Evolutionary conservation across 352 stramenopile genomes (phyloP), one percentile per base, ranked within the genome.

Genomic region (Globisporangium echinulatum): DNA sequence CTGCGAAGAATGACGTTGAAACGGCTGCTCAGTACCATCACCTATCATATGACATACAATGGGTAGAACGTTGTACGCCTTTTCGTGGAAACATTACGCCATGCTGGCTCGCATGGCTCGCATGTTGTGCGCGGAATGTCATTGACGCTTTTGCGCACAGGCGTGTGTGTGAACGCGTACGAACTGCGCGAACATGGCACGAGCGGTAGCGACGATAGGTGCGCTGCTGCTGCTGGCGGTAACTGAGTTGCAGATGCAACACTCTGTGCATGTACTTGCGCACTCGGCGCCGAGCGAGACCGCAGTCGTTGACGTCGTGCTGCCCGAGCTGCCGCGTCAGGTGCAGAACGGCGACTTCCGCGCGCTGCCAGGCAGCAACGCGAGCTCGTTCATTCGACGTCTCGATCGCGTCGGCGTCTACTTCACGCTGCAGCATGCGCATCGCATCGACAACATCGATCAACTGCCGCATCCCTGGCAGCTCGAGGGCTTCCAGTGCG

Each of bases 401-500:
- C 49, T 82, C 6, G 54, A 60, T 8, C 52, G 62, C n/a, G 48
- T 68, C 11, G 58, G 52, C 40, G 59, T 68, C n/a, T 73, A 71
- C 46, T 82, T 82, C 49, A 75, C 71, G n/a, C 56, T 85, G 11
- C 56, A 62, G 10, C 17, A 49, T 37, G 7, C 38, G 10, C 42
- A 7, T 15, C 10, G 7, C 5, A 47, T 14, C 11, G 10, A 47
- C 11, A 47, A 14, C 42, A n/a, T 4, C 3, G 1, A 47, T 17
- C 11, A 17, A 37, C 25, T 1, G 46, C 37, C 3, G 33, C 51
- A 17, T 19, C 17, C 17, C 17, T 86, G 76, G 76, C 40, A 61
- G n/a, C 67, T 86, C n/a, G 59, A 66, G 15, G 76, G 73, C 11
- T 83, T 70, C 56, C 47, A 77, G 46, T 86, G 76, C 43, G 68